Percentiles rank a stretch among this genome's conserved stretches.
Conservation (phyloP, 23 red algal genomes). For the Cyanidioschyzon merolae region DNA sequence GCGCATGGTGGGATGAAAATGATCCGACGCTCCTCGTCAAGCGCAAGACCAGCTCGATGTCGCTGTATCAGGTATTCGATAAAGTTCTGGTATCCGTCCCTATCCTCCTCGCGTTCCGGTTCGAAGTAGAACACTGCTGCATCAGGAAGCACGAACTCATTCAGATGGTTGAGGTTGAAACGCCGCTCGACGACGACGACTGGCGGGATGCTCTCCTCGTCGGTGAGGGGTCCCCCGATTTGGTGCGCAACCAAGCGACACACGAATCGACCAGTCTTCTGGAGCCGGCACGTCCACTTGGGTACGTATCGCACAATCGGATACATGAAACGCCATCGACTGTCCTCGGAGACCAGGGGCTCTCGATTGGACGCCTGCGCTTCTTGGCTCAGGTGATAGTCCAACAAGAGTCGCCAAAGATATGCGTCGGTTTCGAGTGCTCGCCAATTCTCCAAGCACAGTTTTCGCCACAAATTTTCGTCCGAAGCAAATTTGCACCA, state of each 20-base stretch:
- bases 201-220: constrained; percentile 39
- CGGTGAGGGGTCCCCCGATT: constrained; percentile 47
- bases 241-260: constrained; percentile 95
- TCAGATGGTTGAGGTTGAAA: constrained; percentile 85
- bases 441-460: constrained; percentile 57
- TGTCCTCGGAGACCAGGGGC: not conserved
- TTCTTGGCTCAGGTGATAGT: not conserved
- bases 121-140: constrained; percentile 94
- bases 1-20: constrained; percentile 99
- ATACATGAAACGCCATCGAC: constrained; percentile 64
- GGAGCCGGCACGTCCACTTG: constrained; percentile 71
- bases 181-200: constrained; percentile 87
- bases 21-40: constrained; percentile 82
- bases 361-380: constrained; percentile 21
- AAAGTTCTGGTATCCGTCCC: constrained; percentile 70
- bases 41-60: constrained; percentile 70
- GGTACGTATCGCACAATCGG: constrained; percentile 35
- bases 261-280: constrained; percentile 98
- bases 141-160: constrained; percentile 84
- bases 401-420: constrained; percentile 55
- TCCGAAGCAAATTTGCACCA: constrained; percentile 85
- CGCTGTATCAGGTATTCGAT: constrained; percentile 92
- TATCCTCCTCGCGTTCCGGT: constrained; percentile 60
- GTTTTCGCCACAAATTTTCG: constrained; percentile 64
- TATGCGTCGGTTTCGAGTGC: constrained; percentile 56